phyloP scores from a whole-genome alignment of 108 stramenopile genomes.

The Phaeodactylum tricornutum region DNA sequence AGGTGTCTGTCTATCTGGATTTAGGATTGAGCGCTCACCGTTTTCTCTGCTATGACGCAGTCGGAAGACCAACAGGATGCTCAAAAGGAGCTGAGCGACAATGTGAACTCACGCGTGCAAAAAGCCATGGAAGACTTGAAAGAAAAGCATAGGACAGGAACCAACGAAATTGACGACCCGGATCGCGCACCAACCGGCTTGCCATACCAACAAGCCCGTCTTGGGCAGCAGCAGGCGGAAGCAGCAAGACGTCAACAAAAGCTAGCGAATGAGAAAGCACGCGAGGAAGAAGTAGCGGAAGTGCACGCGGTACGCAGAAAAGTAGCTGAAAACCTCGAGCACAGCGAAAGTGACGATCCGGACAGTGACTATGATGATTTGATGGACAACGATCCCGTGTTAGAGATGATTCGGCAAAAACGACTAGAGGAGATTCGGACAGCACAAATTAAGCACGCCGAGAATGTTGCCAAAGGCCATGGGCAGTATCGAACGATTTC shows the following conservation, averaged over 20 bases:
- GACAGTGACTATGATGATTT: constrained; percentile 29
- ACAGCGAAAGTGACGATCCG: constrained; percentile 30
- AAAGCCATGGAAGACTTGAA: constrained; percentile 52
- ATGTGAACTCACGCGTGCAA: constrained; percentile 57
- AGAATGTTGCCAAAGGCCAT: constrained; percentile 88
- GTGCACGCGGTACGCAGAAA: background rate
- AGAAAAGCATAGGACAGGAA: constrained; percentile 30
- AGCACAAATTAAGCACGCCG: constrained; percentile 35
- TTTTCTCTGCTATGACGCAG: background rate
- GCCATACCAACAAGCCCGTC: constrained; percentile 29
- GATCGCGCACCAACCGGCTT: constrained; percentile 49
- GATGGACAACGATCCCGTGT: constrained; percentile 53
- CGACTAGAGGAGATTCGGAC: constrained; percentile 75
- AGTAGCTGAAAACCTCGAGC: constrained; percentile 16
- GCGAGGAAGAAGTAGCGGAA: constrained; percentile 4
- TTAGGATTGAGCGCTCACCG: too few species aligned
- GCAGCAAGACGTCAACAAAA: constrained; percentile 22
- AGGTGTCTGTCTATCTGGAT: too few species aligned
- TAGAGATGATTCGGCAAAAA: constrained; percentile 69
- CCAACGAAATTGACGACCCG: constrained; percentile 38
- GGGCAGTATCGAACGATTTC: constrained; percentile 88
- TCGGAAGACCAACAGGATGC: constrained; percentile 39
- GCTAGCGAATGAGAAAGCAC: background rate
- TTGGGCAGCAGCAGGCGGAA: constrained; percentile 11
- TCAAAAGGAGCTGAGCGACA: constrained; percentile 47